Conservation (phyloP, 495 filamentous ascomycete species). For the Trypethelium eluteriae region DNA sequence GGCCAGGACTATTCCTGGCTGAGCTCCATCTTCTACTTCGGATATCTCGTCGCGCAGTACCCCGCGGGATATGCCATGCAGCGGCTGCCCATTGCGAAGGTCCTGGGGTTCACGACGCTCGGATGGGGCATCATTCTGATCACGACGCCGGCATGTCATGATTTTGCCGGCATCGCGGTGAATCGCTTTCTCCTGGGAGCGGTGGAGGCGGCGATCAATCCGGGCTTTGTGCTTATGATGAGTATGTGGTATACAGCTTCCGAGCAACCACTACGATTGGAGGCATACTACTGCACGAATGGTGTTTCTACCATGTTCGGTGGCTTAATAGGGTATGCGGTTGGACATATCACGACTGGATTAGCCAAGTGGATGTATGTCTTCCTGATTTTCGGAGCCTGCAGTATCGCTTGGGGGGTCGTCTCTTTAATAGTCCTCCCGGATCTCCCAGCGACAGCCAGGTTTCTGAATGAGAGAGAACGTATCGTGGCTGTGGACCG, state of each 20-base stretch:
- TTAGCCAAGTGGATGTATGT: slow-evolving; percentile 45
- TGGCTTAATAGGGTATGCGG: slow-evolving; percentile 45
- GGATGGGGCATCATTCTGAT: slow-evolving; percentile 45
- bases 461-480: slow-evolving; percentile 40
- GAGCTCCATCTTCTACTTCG: slow-evolving; percentile 51
- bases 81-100: slow-evolving; percentile 47
- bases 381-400: slow-evolving; percentile 44
- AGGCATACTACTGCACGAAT: slow-evolving; percentile 50
- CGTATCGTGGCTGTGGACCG: slow-evolving; percentile 41
- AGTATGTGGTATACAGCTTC: slow-evolving; percentile 49
- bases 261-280: slow-evolving; percentile 50
- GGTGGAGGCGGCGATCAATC: slow-evolving; percentile 37
- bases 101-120: slow-evolving; percentile 40
- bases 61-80: slow-evolving; percentile 47
- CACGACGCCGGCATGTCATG: slow-evolving; percentile 44
- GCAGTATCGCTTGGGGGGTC: slow-evolving; percentile 36
- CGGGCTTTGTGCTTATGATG: slow-evolving; percentile 51
- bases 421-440: slow-evolving; percentile 38
- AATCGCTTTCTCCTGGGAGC: slow-evolving; percentile 31
- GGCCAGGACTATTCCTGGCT: slow-evolving; percentile 56
- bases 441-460: slow-evolving; percentile 41
- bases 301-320: slow-evolving; percentile 51
- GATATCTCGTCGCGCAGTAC: slow-evolving; percentile 47
- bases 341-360: slow-evolving; percentile 42
- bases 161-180: slow-evolving; percentile 28